These are phyloP conservation scores for Panaeolus cyanescens DNA, from an alignment of 768 basidiomycete genomes.

Conservation along the genomic window DNA sequence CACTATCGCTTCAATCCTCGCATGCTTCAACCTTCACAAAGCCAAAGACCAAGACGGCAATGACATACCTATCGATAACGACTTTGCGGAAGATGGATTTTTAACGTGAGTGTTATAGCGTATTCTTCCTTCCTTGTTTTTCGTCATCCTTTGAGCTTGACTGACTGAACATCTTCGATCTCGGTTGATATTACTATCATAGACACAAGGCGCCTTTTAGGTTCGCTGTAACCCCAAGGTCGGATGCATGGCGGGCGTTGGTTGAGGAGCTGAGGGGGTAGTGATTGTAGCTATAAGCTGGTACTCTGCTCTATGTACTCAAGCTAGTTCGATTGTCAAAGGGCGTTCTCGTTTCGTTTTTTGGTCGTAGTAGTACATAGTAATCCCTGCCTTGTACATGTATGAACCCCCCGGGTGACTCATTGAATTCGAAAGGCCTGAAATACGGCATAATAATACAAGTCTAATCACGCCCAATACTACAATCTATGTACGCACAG, in stretches of 20 bases:
- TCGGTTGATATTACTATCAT: background rate
- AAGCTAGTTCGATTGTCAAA: too few species aligned
- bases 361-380: too few species aligned
- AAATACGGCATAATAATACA: too few species aligned
- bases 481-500: too few species aligned
- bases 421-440: too few species aligned
- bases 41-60: constrained; percentile 17
- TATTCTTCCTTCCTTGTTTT: background rate
- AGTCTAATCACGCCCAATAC: too few species aligned
- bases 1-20: constrained; percentile 17
- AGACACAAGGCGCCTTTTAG: constrained; percentile 9
- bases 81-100: constrained; percentile 10
- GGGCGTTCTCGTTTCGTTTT: too few species aligned
- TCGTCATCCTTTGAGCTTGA: too few species aligned
- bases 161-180: background rate
- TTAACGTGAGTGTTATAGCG: constrained; percentile 5
- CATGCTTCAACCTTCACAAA: constrained; percentile 13
- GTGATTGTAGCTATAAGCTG: background rate
- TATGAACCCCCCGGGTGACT: too few species aligned
- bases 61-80: constrained; percentile 18
- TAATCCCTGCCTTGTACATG: too few species aligned
- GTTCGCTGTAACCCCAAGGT: constrained; percentile 9
- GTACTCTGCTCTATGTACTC: too few species aligned
- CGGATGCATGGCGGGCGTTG: background rate
- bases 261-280: constrained; percentile 1